phyloP scores from a whole-genome alignment of 169 alveolate genomes.

The Cryptosporidium sp. region DNA sequence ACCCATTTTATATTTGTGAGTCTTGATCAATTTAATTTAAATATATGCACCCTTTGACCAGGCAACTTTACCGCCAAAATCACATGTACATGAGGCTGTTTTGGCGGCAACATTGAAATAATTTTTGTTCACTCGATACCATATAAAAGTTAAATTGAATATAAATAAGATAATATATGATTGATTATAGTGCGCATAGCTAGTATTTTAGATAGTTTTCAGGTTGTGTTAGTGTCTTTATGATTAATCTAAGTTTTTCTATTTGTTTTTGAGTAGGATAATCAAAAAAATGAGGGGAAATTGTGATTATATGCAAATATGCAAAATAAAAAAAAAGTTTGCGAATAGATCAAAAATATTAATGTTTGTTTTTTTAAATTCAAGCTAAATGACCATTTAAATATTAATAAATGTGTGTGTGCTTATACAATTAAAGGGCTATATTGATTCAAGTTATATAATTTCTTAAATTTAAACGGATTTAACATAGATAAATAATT shows the following conservation, averaged over 20 bases:
- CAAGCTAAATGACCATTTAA: background rate
- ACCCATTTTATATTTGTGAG: conserved; percentile 10
- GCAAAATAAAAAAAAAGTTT: background rate
- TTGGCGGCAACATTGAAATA: background rate
- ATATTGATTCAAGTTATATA: background rate
- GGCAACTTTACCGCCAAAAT: conserved; percentile 15
- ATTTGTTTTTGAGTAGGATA: background rate
- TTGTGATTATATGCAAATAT: background rate
- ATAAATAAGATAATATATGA: background rate
- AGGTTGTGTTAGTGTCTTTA: background rate
- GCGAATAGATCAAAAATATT: background rate
- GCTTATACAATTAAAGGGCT: background rate
- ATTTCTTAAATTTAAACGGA: background rate
- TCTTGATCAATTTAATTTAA: background rate
- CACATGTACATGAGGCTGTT: conserved; percentile 11
- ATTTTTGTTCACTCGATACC: conserved; percentile 6
- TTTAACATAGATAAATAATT: no score
- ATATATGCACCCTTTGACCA: conserved; percentile 63
- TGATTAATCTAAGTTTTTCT: background rate
- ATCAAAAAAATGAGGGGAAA: background rate
- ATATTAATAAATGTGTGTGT: background rate
- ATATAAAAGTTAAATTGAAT: background rate
- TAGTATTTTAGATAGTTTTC: background rate
- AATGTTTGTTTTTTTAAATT: background rate
- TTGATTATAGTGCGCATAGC: background rate